Percentiles rank a stretch among this genome's conserved stretches.
These are phyloP conservation scores for Lipomyces yamanashiensis DNA, from an alignment of 805 yeast genomes.

Conservation along the genomic window DNA sequence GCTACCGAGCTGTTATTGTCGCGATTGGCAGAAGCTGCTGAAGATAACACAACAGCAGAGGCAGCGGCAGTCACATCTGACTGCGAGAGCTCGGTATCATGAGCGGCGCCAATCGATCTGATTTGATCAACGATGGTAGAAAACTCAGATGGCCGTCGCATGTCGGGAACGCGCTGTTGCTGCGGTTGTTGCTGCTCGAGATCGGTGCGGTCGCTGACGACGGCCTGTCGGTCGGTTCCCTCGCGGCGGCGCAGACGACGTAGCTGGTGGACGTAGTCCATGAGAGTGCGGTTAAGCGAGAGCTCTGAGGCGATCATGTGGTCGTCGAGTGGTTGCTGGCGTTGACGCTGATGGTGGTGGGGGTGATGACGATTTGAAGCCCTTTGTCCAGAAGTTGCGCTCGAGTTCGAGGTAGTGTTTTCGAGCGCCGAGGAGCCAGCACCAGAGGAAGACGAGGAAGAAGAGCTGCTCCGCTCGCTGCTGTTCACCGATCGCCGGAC, in stretches of 20 bases:
- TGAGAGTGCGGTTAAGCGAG: slow-evolving; percentile 24
- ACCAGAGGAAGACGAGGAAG: background rate
- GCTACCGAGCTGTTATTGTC: slow-evolving; percentile 4
- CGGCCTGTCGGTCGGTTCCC: background rate
- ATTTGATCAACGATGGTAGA: slow-evolving; percentile 27
- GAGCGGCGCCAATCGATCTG: slow-evolving; percentile 23
- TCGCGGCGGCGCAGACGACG: slow-evolving; percentile 40
- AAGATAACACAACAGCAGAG: background rate
- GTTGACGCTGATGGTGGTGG: too few relatives aligned
- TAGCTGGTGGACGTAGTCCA: slow-evolving; percentile 28
- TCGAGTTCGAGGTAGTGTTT: background rate
- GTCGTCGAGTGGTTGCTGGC: too few relatives aligned
- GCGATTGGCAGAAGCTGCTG: background rate
- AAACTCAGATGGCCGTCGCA: slow-evolving; percentile 14
- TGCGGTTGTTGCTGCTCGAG: background rate
- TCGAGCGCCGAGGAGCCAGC: too few relatives aligned
- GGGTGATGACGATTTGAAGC: background rate
- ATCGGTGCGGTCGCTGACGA: background rate
- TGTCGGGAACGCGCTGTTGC: slow-evolving; percentile 2
- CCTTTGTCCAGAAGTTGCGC: background rate
- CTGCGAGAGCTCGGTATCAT: slow-evolving; percentile 14
- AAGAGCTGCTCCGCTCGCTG: background rate
- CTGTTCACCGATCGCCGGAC: background rate
- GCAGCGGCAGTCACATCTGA: background rate
- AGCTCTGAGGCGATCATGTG: slow-evolving; percentile 16